phyloP scores from a whole-genome alignment of 2,329 filamentous ascomycete species.

The Calonectria naviculata region DNA sequence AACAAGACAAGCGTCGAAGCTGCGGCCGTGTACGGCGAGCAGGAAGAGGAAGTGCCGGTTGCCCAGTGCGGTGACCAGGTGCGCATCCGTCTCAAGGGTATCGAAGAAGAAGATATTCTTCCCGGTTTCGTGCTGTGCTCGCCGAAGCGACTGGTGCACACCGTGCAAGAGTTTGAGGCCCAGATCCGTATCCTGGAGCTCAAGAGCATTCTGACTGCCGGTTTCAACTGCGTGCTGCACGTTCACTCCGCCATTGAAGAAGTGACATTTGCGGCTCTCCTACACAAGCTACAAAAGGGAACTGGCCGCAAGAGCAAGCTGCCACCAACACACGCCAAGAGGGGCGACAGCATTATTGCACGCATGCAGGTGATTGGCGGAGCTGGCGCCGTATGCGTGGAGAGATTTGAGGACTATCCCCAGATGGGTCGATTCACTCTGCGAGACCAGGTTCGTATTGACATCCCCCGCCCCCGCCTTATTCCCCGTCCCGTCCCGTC shows the following conservation, averaged over 20 bases:
- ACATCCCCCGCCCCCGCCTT: conserved; percentile 17
- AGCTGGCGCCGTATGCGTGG: conserved; percentile 89
- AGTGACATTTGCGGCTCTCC: conserved; percentile 86
- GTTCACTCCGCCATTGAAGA: conserved; percentile 98
- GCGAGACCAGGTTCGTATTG: conserved; percentile 78
- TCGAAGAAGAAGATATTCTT: conserved; percentile 96
- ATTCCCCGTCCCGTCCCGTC: conserved; percentile 21
- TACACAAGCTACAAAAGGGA: conserved; percentile 96
- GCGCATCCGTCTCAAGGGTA: conserved; percentile 88
- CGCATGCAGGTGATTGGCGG: conserved; percentile 88
- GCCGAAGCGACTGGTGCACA: conserved; percentile 92
- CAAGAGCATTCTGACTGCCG: conserved; percentile 92
- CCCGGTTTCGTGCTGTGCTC: conserved; percentile 98
- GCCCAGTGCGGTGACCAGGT: conserved; percentile 96
- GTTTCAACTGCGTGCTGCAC: conserved; percentile 98
- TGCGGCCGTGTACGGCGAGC: conserved; percentile 91
- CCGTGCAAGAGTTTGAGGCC: conserved; percentile 89
- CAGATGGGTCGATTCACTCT: conserved; percentile 93
- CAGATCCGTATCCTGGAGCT: conserved; percentile 96
- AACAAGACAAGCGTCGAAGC: conserved; percentile 86
- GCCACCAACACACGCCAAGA: conserved; percentile 90
- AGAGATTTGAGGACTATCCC: conserved; percentile 95
- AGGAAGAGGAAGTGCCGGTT: conserved; percentile 87
- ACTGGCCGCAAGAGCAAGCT: conserved; percentile 94
- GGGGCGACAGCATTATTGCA: conserved; percentile 87